Conservation (phyloP, 2,329 filamentous ascomycete genomes). For the Sordariomycetes sp. region DNA sequence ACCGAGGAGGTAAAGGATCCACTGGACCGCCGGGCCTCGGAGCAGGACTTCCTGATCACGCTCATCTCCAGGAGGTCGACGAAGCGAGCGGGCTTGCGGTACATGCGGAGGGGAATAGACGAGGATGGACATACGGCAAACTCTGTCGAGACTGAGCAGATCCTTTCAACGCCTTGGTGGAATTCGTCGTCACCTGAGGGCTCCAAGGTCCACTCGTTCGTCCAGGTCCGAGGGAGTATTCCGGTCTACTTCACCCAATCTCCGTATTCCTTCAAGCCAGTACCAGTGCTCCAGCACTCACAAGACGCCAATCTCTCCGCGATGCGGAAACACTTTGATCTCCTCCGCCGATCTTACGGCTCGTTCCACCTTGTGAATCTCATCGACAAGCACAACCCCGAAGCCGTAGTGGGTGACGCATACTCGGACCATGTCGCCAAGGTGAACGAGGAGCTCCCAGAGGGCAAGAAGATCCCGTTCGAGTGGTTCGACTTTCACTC, state of each 20-base stretch:
- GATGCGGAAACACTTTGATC: constrained; percentile 66
- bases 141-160: constrained; percentile 87
- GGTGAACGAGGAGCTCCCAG: constrained; percentile 49
- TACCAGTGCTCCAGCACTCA: constrained; percentile 72
- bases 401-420: constrained; percentile 63
- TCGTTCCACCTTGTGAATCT: constrained; percentile 67
- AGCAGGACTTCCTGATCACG: constrained; percentile 63
- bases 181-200: constrained; percentile 22
- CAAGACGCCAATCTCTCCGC: constrained; percentile 65
- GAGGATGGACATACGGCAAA: constrained; percentile 85
- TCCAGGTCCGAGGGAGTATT: constrained; percentile 83
- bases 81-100: constrained; percentile 76
- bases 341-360: constrained; percentile 58
- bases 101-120: constrained; percentile 80
- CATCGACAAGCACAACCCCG: constrained; percentile 77
- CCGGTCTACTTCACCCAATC: constrained; percentile 92
- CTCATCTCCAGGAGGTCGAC: constrained; percentile 81
- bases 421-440: constrained; percentile 57
- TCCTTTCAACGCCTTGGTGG: constrained; percentile 63
- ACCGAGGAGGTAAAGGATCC: constrained; percentile 10
- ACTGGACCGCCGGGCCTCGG: constrained; percentile 15
- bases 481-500: constrained; percentile 98
- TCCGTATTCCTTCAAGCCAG: constrained; percentile 83
- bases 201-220: constrained; percentile 62
- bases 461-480: constrained; percentile 44